Evolutionary conservation across 2,329 filamentous ascomycete genomes (phyloP), one percentile per base, ranked within the genome.

Genomic region (Colletotrichum magnum): DNA sequence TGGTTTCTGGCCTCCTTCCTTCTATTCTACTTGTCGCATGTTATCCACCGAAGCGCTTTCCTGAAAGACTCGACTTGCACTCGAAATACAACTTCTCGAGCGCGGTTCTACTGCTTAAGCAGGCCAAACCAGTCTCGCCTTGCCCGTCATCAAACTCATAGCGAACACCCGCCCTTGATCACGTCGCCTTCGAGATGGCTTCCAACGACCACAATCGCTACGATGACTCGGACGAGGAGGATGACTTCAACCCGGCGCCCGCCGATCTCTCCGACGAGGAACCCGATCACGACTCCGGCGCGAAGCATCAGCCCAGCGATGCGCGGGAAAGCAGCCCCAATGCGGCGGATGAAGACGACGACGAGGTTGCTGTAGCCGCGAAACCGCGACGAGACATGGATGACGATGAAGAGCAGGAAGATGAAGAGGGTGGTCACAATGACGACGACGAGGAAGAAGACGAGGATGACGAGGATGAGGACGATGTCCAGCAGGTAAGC

Each of bases 221-320:
- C 76, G 85, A 89, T 75, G 89, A 91, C 70, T 91, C 88, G 69
- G 92, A 93, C 64, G 93, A 96, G 58, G 94, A 97, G 74, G 91
- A 93, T 70, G 92, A 95, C 79, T 97, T 98, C 87, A 97, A 97
- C 79, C 95, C 94, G 58, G 89, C 87, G 57, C 91, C 92, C 21
- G 92, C 89, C 69, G 89, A 94, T 68, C 77, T 89, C 41, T 96
- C 93, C 3, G 93, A 95, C 73, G 90, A 90, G 58, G 93, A 94
- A 69, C 87, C 84, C 24, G 81, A 79, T 43, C 82, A 82, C 4
- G 80, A 82, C 6, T 79, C 81, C 16, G 71, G 50, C n/a, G 83
- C 87, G 0, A 70, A 71, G 54, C 69, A 69, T 58, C 48, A 67
- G 63, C 73, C 85, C 83, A 21, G 85, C 85, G 89, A 89, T 36